Percentiles rank a stretch among this genome's conserved stretches.
These are phyloP conservation scores for Saxispiralis lemnorum DNA, from an alignment of 495 filamentous ascomycete genomes.

Conservation along the genomic window DNA sequence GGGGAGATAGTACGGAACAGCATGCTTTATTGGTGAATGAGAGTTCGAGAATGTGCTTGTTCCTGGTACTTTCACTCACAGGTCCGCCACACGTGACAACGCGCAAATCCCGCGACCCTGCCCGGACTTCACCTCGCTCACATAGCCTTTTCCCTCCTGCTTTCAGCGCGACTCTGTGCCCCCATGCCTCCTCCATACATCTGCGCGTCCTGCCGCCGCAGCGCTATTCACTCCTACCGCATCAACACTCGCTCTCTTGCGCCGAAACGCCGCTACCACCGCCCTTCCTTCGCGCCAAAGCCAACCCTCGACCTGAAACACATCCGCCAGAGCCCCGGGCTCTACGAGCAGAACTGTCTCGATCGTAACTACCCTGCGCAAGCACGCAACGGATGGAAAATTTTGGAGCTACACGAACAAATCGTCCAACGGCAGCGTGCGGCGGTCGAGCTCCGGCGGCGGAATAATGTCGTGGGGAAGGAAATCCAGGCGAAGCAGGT, in stretches of 20 bases:
- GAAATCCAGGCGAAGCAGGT: constrained; percentile 14
- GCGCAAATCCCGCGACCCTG: too few species aligned
- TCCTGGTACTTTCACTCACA: too few species aligned
- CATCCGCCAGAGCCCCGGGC: constrained; percentile 62
- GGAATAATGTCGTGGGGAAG: constrained; percentile 32
- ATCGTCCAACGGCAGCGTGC: constrained; percentile 38
- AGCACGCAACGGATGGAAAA: constrained; percentile 45
- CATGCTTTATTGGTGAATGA: too few species aligned
- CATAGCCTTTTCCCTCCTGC: too few species aligned
- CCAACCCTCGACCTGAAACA: constrained; percentile 65
- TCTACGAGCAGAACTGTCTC: constrained; percentile 66
- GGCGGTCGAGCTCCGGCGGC: constrained; percentile 37
- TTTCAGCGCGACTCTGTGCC: background rate
- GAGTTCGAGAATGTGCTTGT: too few species aligned
- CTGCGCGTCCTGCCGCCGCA: constrained; percentile 8
- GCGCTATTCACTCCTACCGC: constrained; percentile 1
- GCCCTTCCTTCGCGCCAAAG: constrained; percentile 64
- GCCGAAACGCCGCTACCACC: constrained; percentile 21
- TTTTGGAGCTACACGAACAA: constrained; percentile 51
- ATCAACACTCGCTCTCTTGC: background rate
- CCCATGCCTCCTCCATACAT: constrained; percentile 6
- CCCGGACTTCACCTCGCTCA: too few species aligned
- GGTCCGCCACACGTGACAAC: too few species aligned
- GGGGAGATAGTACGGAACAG: too few species aligned
- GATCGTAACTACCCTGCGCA: constrained; percentile 67